A percentile compares a stretch with the other conserved stretches of the same genome.
phyloP scores from a whole-genome alignment of 2,329 filamentous ascomycete genomes.

The Chaetomiaceae sp. region DNA sequence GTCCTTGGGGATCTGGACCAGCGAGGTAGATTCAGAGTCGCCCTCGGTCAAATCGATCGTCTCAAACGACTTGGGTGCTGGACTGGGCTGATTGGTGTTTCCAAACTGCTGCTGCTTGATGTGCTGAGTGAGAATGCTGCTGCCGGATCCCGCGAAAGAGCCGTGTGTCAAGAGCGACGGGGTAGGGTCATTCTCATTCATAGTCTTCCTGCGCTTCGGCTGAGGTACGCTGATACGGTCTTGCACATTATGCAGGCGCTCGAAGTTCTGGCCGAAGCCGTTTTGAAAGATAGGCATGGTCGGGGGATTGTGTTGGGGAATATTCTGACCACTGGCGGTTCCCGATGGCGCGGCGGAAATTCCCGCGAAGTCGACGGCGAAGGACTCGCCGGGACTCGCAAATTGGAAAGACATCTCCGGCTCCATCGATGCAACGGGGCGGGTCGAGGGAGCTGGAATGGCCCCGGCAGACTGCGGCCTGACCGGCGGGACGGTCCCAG shows the following conservation, averaged over 20 bases:
- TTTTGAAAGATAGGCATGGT: conserved; percentile 26
- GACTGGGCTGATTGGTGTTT: conserved; percentile 28
- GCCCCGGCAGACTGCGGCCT: conserved; percentile 17
- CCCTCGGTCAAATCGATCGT: conserved; percentile 58
- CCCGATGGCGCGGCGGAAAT: conserved; percentile 23
- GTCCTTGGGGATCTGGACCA: conserved; percentile 55
- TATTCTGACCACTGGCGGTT: conserved; percentile 31
- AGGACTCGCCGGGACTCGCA: conserved; percentile 33
- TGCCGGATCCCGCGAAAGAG: conserved; percentile 44
- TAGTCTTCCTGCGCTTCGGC: conserved; percentile 64
- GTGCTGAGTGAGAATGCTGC: conserved; percentile 60
- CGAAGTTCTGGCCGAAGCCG: conserved; percentile 61
- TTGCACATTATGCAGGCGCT: conserved; percentile 71
- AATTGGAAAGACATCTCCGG: conserved; percentile 41
- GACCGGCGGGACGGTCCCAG: conserved; percentile 19
- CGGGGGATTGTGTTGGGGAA: conserved; percentile 9
- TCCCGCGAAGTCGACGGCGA: conserved; percentile 30
- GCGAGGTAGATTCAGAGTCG: conserved; percentile 53
- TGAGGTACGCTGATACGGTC: conserved; percentile 56
- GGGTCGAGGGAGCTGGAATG: conserved; percentile 25
- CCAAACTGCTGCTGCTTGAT: conserved; percentile 57
- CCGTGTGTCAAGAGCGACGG: conserved; percentile 24
- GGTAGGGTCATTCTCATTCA: conserved; percentile 42
- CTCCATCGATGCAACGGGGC: conserved; percentile 24
- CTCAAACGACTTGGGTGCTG: conserved; percentile 31